Evolutionary conservation across 2,329 filamentous ascomycete species (phyloP), one percentile per base, ranked within the genome.

Genomic region (Aspergillus calidoustus): DNA sequence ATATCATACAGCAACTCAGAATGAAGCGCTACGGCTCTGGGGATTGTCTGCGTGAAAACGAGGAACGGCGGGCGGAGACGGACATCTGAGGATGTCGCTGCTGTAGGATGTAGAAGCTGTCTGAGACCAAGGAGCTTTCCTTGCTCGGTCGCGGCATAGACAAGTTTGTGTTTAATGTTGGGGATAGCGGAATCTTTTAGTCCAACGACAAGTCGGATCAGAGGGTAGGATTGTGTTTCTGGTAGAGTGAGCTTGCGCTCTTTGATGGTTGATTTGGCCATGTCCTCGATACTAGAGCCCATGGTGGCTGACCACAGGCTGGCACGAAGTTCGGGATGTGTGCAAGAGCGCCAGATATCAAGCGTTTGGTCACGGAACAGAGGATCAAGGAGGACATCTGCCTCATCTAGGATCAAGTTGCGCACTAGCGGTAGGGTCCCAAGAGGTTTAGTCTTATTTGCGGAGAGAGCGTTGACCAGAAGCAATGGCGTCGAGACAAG

Each of bases 261-360:
- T 44, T 83, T 79, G 54, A 95, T 85, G 15, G 89, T 89, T n/a
- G 87, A 85, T 7, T 85, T 85, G 51, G 92, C 86, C 7, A 97
- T 82, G 22, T 88, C 83, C 79, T 99, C 95, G 47, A 98, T 91
- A 69, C 90, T 95, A 17, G 94, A 97, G 3, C 91, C 92, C 89
- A 99, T 97, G 0, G 95, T 99, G 15, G 95, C 95, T 15, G 95
- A 98, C 93, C 94, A 99, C 63, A 96, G 88, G 9, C 91, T 92
- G 3, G 92, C 83, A 25, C 88, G 86, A 8, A 98, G 81, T n/a
- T 83, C 78, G 3, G 86, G 82, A 67, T 89, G 88, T 2, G 82
- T 87, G 75, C 94, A 94, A 3, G 91, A 86, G 47, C 87, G 86
- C 93, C 93, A 97, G 64, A 98, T 89, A 4, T 86, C 85, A 43